These are phyloP conservation scores for Backusella parvicylindrica DNA, from an alignment of 192 early-diverging fungal genomes.

Conservation along the genomic window DNA sequence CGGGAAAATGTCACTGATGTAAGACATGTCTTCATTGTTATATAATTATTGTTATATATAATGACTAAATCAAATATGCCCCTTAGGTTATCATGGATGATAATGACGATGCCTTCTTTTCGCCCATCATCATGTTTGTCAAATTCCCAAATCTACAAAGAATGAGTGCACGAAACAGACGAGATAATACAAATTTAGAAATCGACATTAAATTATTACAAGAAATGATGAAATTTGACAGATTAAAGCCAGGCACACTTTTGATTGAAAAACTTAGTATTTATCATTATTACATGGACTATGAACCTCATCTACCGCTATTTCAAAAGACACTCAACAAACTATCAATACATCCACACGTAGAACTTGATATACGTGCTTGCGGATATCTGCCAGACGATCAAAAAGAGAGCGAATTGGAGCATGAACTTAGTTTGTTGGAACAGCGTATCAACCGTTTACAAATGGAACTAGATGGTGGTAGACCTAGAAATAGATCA, in stretches of 20 bases:
- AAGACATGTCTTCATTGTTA: background rate
- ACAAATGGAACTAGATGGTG: background rate
- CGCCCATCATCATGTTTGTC: slow-evolving; percentile 49
- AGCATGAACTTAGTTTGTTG: background rate
- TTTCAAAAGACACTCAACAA: slow-evolving; percentile 24
- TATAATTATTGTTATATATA: background rate
- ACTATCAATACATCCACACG: slow-evolving; percentile 12
- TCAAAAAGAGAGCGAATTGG: background rate
- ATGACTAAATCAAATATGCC: background rate
- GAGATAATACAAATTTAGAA: slow-evolving; percentile 39
- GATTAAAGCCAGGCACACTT: slow-evolving; percentile 28
- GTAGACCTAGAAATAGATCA: background rate
- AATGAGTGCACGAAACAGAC: slow-evolving; percentile 36
- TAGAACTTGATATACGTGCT: slow-evolving; percentile 28
- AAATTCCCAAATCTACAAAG: slow-evolving; percentile 43
- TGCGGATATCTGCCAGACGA: slow-evolving; percentile 32
- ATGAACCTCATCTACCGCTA: slow-evolving; percentile 19
- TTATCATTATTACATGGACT: slow-evolving; percentile 45
- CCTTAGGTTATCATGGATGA: slow-evolving; percentile 47
- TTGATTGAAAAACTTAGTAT: slow-evolving; percentile 32
- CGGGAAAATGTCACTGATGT: slow-evolving; percentile 39
- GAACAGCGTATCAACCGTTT: background rate
- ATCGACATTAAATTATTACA: slow-evolving; percentile 40
- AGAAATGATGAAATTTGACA: slow-evolving; percentile 35
- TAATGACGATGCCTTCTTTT: slow-evolving; percentile 41